Evolutionary conservation across 139 green algal genomes (phyloP).

Genomic region (Haematococcus lacustris): DNA sequence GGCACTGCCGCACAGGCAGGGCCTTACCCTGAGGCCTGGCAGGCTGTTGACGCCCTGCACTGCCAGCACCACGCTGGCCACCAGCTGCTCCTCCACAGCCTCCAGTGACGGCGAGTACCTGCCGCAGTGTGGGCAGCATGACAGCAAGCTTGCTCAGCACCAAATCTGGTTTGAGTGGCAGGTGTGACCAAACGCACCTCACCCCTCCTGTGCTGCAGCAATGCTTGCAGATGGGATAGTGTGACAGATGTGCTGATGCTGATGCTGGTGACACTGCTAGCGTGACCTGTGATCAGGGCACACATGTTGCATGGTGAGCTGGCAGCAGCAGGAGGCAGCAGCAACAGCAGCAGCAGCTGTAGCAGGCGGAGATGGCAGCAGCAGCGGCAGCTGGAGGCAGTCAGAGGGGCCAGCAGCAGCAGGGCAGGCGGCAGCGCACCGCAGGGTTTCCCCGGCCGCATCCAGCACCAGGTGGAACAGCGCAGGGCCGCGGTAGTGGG

Average conservation of each 20-base stretch:
- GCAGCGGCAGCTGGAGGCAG: neutral
- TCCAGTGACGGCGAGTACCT: neutral
- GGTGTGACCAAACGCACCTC: neutral
- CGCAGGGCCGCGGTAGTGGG: neutral
- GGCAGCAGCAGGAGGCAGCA: neutral
- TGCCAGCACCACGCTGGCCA: neutral
- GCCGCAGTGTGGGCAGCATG: no score
- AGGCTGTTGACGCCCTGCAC: neutral
- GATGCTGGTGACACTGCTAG: no score
- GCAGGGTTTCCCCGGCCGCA: neutral
- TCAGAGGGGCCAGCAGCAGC: neutral
- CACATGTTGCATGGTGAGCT: neutral
- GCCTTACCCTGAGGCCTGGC: neutral
- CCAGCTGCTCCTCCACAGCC: neutral
- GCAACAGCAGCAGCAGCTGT: neutral
- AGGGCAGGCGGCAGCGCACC: neutral
- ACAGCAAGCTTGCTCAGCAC: no score
- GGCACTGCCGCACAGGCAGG: neutral
- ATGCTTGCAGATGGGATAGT: no score
- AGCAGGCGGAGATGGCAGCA: neutral
- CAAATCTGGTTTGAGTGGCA: neutral
- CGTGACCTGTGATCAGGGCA: neutral
- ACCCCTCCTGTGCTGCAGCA: no score
- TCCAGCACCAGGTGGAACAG: neutral
- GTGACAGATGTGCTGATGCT: no score